Conservation (phyloP, 805 yeast genomes). For the Candida caryicola region DNA sequence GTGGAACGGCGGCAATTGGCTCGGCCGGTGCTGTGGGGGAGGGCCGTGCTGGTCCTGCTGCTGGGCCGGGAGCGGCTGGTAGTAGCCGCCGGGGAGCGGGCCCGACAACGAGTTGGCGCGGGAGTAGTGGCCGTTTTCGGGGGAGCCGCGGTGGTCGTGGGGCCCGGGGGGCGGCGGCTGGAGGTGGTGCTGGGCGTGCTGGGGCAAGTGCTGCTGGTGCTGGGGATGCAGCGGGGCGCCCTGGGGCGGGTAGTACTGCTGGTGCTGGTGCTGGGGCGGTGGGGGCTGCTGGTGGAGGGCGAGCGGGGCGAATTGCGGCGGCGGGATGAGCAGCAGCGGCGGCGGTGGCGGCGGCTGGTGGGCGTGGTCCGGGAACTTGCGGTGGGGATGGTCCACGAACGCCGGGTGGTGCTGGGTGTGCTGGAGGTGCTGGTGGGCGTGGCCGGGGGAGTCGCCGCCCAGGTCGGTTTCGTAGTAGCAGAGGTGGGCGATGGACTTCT, state of each 20-base stretch:
- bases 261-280: background rate
- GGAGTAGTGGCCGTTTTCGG: background rate
- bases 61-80: slow-evolving; percentile 1
- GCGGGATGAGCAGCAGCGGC: slow-evolving; percentile 6
- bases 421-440: background rate
- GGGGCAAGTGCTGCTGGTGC: background rate
- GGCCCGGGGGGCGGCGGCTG: background rate
- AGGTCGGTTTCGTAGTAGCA: slow-evolving; percentile 34
- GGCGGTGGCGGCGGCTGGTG: slow-evolving; percentile 7
- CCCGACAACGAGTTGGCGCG: background rate
- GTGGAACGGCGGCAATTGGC: no score
- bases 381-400: slow-evolving; percentile 1
- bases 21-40: no score
- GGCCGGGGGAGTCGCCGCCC: slow-evolving; percentile 3
- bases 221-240: slow-evolving; percentile 1
- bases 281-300: slow-evolving; percentile 4
- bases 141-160: background rate
- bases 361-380: no score
- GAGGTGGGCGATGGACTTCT: slow-evolving; percentile 42
- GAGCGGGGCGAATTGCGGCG: slow-evolving; percentile 5
- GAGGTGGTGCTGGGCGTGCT: background rate
- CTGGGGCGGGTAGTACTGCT: background rate
- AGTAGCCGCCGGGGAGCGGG: background rate
- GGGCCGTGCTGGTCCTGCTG: background rate
- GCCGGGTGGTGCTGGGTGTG: background rate